phyloP scores from a whole-genome alignment of 306 rosid genomes.

The Vicia villosa region DNA sequence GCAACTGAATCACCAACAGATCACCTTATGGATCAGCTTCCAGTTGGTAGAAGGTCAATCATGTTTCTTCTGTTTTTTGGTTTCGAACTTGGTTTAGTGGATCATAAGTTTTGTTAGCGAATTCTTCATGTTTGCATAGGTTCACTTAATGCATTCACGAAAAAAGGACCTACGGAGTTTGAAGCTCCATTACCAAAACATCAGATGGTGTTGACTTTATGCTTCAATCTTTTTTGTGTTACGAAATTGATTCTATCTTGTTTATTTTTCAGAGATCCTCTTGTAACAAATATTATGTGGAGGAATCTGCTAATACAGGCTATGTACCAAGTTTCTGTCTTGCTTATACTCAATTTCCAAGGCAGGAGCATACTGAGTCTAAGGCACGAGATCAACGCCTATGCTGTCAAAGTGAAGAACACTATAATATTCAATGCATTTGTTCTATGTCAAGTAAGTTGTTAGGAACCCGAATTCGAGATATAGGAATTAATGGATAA shows the following conservation, averaged over 20 bases:
- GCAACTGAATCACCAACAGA: conserved; percentile 98
- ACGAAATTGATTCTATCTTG: conserved; percentile 22
- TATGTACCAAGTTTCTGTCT: conserved; percentile 71
- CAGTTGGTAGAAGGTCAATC: conserved; percentile 78
- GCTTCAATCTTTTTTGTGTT: conserved; percentile 25
- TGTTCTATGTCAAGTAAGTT: conserved; percentile 95
- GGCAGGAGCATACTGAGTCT: conserved; percentile 63
- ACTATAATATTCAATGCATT: conserved; percentile 89
- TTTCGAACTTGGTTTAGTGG: not conserved
- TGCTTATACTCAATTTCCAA: conserved; percentile 72
- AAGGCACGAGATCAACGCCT: conserved; percentile 12
- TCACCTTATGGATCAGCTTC: conserved; percentile 80
- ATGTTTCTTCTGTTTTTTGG: not conserved
- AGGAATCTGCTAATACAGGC: conserved; percentile 95
- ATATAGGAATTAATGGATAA: no score
- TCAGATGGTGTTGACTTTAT: no score
- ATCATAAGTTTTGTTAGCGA: conserved; percentile 2
- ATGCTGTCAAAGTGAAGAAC: conserved; percentile 72
- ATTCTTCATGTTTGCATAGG: conserved; percentile 16
- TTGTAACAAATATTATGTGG: conserved; percentile 92
- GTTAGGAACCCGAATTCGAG: no score
- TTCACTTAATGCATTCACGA: conserved; percentile 5
- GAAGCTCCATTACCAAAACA: no score
- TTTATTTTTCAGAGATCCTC: conserved; percentile 74
- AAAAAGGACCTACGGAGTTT: conserved; percentile 13